These are phyloP conservation scores for Kodamaea ohmeri DNA, from an alignment of 1,139 yeast genomes.

Conservation along the genomic window DNA sequence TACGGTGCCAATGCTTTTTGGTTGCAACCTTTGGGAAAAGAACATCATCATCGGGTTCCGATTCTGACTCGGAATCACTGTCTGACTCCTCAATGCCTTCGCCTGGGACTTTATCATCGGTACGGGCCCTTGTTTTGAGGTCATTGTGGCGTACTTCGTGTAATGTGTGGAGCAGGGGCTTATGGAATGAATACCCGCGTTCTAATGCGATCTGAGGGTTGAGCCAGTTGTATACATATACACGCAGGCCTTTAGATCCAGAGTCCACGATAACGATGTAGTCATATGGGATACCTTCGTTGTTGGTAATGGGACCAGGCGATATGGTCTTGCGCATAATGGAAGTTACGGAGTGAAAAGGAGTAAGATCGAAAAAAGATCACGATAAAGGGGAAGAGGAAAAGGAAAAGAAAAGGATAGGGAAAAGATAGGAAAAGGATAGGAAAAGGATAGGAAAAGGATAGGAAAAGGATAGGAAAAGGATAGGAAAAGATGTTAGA, in stretches of 20 bases:
- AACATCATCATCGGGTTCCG: neutral
- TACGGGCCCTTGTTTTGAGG: too few species aligned
- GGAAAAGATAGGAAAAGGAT: neutral
- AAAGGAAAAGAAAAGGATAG: neutral
- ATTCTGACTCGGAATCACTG: slow-evolving; percentile 7
- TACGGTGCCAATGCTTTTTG: slow-evolving; percentile 54
- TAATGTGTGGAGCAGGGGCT: neutral
- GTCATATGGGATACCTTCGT: slow-evolving; percentile 52
- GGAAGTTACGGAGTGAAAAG: neutral
- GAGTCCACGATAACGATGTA: slow-evolving; percentile 77
- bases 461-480: too few species aligned
- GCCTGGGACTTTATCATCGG: slow-evolving; percentile 1
- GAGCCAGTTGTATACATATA: slow-evolving; percentile 69
- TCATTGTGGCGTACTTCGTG: neutral
- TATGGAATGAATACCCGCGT: slow-evolving; percentile 14
- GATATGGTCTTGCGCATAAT: slow-evolving; percentile 2
- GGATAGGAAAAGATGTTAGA: too few species aligned
- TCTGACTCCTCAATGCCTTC: slow-evolving; percentile 6
- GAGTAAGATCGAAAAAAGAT: neutral
- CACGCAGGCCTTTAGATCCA: slow-evolving; percentile 80
- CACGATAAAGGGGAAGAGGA: neutral
- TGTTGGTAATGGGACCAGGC: slow-evolving; percentile 32
- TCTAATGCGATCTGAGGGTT: slow-evolving; percentile 41
- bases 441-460: too few species aligned
- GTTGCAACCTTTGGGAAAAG: slow-evolving; percentile 43